Base-by-base conservation (phyloP, 441 rosid genomes). In the Eutrema salsugineum region DNA sequence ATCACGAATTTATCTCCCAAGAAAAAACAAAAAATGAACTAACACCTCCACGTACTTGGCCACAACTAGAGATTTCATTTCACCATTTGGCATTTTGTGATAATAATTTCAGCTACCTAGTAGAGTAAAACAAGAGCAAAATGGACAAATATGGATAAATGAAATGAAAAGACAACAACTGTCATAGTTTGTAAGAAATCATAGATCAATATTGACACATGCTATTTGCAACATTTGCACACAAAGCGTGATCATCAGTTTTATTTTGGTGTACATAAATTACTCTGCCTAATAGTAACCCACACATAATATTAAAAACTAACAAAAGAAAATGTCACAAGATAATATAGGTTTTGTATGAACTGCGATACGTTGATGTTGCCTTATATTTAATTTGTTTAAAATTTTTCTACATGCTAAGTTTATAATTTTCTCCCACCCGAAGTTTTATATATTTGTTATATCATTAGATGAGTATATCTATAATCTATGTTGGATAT, bases 181-280 rank as follows among this genome's bases (percentile, higher is more conserved):
- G 69, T 61, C 68, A 40, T 20, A n/a, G 1, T 32, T 51, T 71
- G 35, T 56, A 36, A 38, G 42, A 55, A 48, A 72, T 65, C 63
- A 72, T 65, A 57, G 15, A 57, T 38, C 51, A 65, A 47, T 24
- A 42, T 64, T 56, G 77, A 56, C 66, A 56, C 71, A 36, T 64
- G 71, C 35, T 46, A 24, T 35, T 53, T 63, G 35, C 49, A 54
- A 70, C 39, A 32, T 36, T n/a, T 51, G 28, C 59, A 49, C 16
- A 36, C 24, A 32, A 44, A 12, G 11, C 16, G 10, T 35, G 46
- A 59, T 39, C 20, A 43, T 1, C 7, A 14, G 6, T 20, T 59
- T 40, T 39, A 1, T 20, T 38, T 20, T 59, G 17, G 14, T 42
- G 50, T 27, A 39, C 12, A 60, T 19, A 40, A 27, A 61, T 42